Percentiles rank a stretch among this genome's conserved stretches.
Evolutionary conservation across 2,329 filamentous ascomycete genomes (phyloP).

Genomic region (Claviceps lovelessii): DNA sequence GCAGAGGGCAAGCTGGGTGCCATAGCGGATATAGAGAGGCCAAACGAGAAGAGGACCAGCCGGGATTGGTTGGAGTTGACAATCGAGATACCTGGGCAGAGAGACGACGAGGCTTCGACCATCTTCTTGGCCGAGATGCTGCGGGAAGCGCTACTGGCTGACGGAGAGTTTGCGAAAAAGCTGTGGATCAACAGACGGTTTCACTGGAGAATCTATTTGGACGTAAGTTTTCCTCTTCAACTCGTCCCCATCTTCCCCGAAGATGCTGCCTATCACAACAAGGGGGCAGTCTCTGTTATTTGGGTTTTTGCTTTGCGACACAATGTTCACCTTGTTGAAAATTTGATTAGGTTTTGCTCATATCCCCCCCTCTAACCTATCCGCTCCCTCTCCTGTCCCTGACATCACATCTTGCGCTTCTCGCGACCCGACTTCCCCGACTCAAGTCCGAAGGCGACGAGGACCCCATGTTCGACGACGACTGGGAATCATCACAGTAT

Average conservation of each 20-base stretch:
- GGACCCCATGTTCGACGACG: conserved; percentile 94
- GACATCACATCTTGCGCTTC: conserved; percentile 83
- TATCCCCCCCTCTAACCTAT: conserved; percentile 86
- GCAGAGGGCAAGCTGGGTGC: conserved; percentile 6
- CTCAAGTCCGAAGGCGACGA: conserved; percentile 84
- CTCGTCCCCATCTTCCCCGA: too few species aligned
- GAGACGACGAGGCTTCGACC: conserved; percentile 82
- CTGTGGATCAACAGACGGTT: conserved; percentile 81
- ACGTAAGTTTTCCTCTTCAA: conserved; percentile 44
- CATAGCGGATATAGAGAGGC: conserved; percentile 25
- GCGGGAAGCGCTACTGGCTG: conserved; percentile 67
- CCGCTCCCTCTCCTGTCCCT: conserved; percentile 84
- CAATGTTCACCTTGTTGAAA: not conserved
- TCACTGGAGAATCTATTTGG: conserved; percentile 93
- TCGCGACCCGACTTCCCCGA: conserved; percentile 70
- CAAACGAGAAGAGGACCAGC: conserved; percentile 28
- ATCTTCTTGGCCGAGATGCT: conserved; percentile 82
- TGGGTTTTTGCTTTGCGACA: not conserved
- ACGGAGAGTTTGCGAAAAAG: conserved; percentile 52
- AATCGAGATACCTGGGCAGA: conserved; percentile 79
- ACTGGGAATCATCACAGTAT: conserved; percentile 74
- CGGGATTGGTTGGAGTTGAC: conserved; percentile 76
- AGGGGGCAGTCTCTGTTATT: too few species aligned
- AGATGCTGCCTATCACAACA: too few species aligned
- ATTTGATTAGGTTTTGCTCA: conserved; percentile 61